Evolutionary conservation across 2,329 filamentous ascomycete genomes (phyloP), one percentile per base, ranked within the genome.

Genomic region (Ophiocordyceps camponoti-floridani): DNA sequence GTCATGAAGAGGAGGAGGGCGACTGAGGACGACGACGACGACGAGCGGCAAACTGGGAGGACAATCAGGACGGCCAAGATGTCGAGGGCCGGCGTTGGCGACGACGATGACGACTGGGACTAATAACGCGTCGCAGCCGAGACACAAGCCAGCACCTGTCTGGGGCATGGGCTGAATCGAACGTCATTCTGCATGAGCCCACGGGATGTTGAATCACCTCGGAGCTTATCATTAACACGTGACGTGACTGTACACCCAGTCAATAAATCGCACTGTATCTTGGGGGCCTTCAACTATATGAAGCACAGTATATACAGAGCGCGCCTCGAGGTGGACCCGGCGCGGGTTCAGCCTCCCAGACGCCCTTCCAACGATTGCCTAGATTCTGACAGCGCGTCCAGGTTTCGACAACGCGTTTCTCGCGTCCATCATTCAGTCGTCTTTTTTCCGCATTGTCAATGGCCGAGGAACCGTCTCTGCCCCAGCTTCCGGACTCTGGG

Each of bases 21-120:
- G 13, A 73, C 75, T 2, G 72, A 78, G 48, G 77, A 80, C 40
- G 73, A 68, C 42, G 35, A 38, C n/a, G 35, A 75, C 52, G 73
- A 80, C 53, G 72, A 77, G 52, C 67, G 68, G 41, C 58, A 73
- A 41, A 60, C 57, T 28, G 53, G 65, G 49, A 70, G 70, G 55
- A 67, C 66, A 44, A 69, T 72, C 53, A 67, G 68, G 53, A 68
- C 66, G 50, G 70, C 70, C 52, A 70, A 69, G 52, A 57, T 67
- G 43, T 61, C 62, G 46, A 62, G 63, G 66, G 47, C 65, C 61
- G 53, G 56, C 56, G 28, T 40, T 23, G 35, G 60, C 61, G 64
- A 69, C 61, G 64, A 69, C 46, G 67, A 75, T 33, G 73, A 77
- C 26, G 74, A 78, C 52, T 79, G 75, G 73, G 75, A 81, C 52